phyloP scores from a whole-genome alignment of 306 rosid species.

The Cotoneaster glaucophyllus region DNA sequence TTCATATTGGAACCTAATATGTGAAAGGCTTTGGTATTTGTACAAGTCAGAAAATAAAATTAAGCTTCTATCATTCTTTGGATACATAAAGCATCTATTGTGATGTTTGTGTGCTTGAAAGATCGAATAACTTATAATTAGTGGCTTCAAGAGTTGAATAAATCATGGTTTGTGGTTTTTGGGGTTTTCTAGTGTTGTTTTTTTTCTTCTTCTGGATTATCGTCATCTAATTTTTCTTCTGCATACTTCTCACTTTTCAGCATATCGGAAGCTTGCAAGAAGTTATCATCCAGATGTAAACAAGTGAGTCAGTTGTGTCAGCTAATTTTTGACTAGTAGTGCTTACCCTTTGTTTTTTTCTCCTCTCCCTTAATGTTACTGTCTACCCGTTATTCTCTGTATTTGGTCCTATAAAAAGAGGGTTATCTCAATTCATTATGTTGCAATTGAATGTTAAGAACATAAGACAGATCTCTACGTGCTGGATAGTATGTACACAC shows the following conservation, averaged over 20 bases:
- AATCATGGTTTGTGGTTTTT: neutral
- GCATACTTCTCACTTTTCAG: slow-evolving; percentile 44
- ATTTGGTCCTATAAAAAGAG: neutral
- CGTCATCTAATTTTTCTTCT: neutral
- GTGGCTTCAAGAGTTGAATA: neutral
- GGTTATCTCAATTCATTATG: neutral
- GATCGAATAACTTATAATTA: neutral
- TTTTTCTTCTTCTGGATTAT: neutral
- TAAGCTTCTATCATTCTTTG: neutral
- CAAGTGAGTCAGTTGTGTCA: slow-evolving; percentile 54
- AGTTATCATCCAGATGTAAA: slow-evolving; percentile 93
- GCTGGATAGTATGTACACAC: neutral
- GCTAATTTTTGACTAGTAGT: neutral
- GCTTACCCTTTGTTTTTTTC: neutral
- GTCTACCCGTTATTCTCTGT: neutral
- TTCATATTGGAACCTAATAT: neutral
- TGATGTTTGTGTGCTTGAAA: neutral
- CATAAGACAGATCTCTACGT: neutral
- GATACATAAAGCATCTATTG: neutral
- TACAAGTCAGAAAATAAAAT: neutral
- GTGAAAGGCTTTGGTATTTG: neutral
- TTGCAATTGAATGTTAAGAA: neutral
- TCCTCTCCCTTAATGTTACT: slow-evolving; percentile 1
- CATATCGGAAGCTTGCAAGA: slow-evolving; percentile 95
- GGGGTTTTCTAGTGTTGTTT: neutral